Evolutionary conservation across 2,329 filamentous ascomycete genomes (phyloP).

Genomic region (Scortechinia acanthostroma): DNA sequence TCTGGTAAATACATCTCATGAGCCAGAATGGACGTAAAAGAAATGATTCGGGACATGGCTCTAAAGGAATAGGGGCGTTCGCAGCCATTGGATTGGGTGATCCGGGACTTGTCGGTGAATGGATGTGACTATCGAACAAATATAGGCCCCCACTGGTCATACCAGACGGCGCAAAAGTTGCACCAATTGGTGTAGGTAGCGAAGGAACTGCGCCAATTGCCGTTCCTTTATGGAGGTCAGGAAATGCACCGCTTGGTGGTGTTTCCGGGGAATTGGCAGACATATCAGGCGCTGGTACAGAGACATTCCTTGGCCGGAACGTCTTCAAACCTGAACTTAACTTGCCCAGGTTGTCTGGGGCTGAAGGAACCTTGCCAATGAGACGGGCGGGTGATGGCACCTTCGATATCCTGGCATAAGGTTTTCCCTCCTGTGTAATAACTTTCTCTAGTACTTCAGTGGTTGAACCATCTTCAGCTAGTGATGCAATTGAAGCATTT

Average conservation of each 20-base stretch:
- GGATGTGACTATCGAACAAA: slow-evolving; percentile 78
- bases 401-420: no score
- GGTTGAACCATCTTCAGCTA: neutral
- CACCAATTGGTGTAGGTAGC: neutral
- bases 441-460: neutral
- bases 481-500: neutral
- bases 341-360: slow-evolving; percentile 16
- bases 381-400: slow-evolving; percentile 6
- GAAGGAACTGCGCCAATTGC: neutral
- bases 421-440: neutral
- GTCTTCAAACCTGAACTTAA: neutral
- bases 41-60: slow-evolving; percentile 83
- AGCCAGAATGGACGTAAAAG: slow-evolving; percentile 95
- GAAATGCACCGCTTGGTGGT: neutral
- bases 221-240: neutral
- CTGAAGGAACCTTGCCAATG: slow-evolving; percentile 26
- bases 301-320: neutral
- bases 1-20: slow-evolving; percentile 90
- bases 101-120: slow-evolving; percentile 56
- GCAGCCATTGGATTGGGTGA: slow-evolving; percentile 54
- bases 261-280: neutral
- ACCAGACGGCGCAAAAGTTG: slow-evolving; percentile 13
- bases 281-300: neutral
- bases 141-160: slow-evolving; percentile 63
- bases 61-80: slow-evolving; percentile 71